Conservation (phyloP, 2,329 filamentous ascomycete genomes). For the Basipetospora chlamydospora region DNA sequence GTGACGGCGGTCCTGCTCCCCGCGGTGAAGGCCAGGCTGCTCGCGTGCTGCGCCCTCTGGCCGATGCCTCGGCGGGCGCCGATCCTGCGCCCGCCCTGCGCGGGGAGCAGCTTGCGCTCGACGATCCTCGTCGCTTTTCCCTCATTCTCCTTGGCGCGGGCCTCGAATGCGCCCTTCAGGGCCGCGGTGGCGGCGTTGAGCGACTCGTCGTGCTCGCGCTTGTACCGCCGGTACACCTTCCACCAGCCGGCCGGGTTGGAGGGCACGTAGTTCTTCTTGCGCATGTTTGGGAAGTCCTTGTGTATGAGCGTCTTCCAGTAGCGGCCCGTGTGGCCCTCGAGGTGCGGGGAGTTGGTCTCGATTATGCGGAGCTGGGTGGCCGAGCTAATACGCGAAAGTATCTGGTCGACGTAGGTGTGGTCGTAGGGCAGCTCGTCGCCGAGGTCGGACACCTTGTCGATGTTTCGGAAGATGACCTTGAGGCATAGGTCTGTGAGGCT, state of each 20-base stretch:
- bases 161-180: constrained; percentile 2
- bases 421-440: constrained; percentile 56
- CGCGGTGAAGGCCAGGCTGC: constrained; percentile 4
- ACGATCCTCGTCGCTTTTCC: no score
- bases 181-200: constrained; percentile 16
- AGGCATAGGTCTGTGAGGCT: constrained; percentile 29
- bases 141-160: constrained; percentile 12
- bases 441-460: constrained; percentile 48
- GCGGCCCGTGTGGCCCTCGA: constrained; percentile 53
- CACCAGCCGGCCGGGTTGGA: constrained; percentile 59
- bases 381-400: constrained; percentile 58
- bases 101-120: constrained; percentile 15
- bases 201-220: constrained; percentile 40
- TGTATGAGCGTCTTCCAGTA: constrained; percentile 71
- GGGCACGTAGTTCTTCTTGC: constrained; percentile 49
- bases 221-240: constrained; percentile 59
- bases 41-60: background rate
- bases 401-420: constrained; percentile 37
- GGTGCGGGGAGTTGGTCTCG: constrained; percentile 63
- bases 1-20: constrained; percentile 4
- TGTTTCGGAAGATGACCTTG: constrained; percentile 35
- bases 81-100: constrained; percentile 1
- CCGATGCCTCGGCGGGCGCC: background rate
- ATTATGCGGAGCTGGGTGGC: constrained; percentile 61
- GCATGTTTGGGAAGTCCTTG: constrained; percentile 56